Evolutionary conservation across 179 eudicot genomes (phyloP).

Genomic region (Spinacia oleracea): DNA sequence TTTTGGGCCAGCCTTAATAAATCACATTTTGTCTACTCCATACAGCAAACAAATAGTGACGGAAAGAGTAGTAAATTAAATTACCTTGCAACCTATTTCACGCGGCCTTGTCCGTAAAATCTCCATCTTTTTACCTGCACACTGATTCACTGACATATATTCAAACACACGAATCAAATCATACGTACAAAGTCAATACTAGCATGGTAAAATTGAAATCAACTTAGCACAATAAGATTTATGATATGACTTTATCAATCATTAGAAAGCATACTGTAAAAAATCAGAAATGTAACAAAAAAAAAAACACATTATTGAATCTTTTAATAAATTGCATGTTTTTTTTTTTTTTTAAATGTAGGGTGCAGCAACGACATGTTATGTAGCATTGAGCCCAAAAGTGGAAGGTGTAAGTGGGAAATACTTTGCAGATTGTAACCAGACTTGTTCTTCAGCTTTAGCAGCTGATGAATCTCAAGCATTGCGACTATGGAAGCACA

Average conservation of each 20-base stretch:
- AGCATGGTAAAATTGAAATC: conserved; percentile 2
- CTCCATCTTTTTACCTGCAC: neutral
- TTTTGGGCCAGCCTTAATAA: no score
- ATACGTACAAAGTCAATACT: neutral
- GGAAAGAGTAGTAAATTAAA: no score
- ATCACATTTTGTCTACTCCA: no score
- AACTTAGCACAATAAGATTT: neutral
- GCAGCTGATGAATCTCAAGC: conserved; percentile 58
- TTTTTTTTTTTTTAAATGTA: neutral
- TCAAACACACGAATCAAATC: neutral
- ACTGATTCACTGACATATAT: neutral
- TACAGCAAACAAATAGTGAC: no score
- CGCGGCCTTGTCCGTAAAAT: neutral
- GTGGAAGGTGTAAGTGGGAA: conserved; percentile 60
- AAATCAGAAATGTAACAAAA: neutral
- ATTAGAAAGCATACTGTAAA: neutral
- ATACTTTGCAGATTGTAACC: conserved; percentile 87
- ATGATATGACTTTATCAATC: neutral
- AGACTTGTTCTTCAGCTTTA: conserved; percentile 56
- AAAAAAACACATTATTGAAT: neutral
- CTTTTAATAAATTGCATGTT: neutral
- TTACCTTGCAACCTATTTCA: no score
- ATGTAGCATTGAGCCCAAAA: conserved; percentile 67
- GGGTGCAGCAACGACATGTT: conserved; percentile 79
- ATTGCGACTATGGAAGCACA: conserved; percentile 56